Evolutionary conservation across 1,139 yeast species (phyloP).

Genomic region (Pichia sp.): DNA sequence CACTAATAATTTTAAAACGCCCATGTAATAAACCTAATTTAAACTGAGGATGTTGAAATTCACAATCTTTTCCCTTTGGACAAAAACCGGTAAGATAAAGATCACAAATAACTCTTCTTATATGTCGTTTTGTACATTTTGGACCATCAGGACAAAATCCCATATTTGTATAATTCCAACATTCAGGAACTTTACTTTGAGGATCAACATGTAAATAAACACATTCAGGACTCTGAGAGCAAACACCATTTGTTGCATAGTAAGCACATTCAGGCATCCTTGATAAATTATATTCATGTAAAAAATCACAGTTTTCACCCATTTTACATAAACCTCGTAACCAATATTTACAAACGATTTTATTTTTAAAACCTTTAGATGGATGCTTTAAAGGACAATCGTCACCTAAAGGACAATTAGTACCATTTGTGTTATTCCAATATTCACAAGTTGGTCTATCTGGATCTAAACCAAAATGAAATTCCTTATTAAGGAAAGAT

Average conservation of each 20-base stretch:
- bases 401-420: slow-evolving; percentile 75
- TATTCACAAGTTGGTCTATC: slow-evolving; percentile 84
- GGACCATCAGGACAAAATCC: slow-evolving; percentile 97
- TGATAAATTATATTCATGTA: slow-evolving; percentile 89
- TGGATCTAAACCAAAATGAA: slow-evolving; percentile 78
- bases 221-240: slow-evolving; percentile 94
- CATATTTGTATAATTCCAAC: slow-evolving; percentile 63
- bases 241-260: slow-evolving; percentile 80
- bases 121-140: slow-evolving; percentile 74
- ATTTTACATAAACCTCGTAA: slow-evolving; percentile 93
- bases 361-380: slow-evolving; percentile 71
- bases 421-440: slow-evolving; percentile 51
- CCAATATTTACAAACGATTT: slow-evolving; percentile 97
- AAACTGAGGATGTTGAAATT: slow-evolving; percentile 52
- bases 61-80: slow-evolving; percentile 66
- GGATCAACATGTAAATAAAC: slow-evolving; percentile 90
- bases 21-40: slow-evolving; percentile 40
- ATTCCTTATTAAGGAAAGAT: slow-evolving; percentile 72
- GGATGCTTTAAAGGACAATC: slow-evolving; percentile 88
- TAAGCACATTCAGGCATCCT: slow-evolving; percentile 97
- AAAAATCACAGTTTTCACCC: slow-evolving; percentile 92
- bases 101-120: slow-evolving; percentile 74
- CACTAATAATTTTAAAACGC: slow-evolving; percentile 47
- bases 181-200: slow-evolving; percentile 76
- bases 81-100: slow-evolving; percentile 86